Percentiles rank a stretch among this genome's conserved stretches.
phyloP scores from a whole-genome alignment of 108 stramenopile species.

The Pseudonitzschia multiseries region DNA sequence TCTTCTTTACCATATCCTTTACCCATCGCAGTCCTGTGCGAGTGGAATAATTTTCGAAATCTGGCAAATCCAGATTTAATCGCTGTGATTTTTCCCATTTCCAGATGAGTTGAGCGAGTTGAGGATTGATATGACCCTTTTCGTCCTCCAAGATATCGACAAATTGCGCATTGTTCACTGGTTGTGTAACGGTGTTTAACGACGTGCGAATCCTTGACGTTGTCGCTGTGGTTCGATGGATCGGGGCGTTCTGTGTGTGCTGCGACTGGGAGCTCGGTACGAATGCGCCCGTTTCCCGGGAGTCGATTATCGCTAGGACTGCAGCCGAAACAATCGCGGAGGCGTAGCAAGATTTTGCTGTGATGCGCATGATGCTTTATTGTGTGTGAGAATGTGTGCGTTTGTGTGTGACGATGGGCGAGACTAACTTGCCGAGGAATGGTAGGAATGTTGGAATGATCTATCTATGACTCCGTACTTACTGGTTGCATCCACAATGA shows the following conservation, averaged over 20 bases:
- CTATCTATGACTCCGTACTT: no score
- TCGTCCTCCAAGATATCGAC: conserved; percentile 57
- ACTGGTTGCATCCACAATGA: no score
- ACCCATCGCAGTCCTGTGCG: conserved; percentile 63
- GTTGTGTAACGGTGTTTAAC: background rate
- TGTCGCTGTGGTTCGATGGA: background rate
- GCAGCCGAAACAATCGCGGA: background rate
- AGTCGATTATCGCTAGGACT: background rate
- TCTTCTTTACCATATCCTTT: conserved; percentile 37
- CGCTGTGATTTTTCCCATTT: conserved; percentile 61
- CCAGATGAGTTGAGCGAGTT: conserved; percentile 60
- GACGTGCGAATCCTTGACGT: background rate
- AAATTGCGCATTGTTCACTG: background rate
- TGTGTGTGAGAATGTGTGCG: background rate
- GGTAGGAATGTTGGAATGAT: no score
- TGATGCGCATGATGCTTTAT: conserved; percentile 2
- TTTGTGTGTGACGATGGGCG: background rate
- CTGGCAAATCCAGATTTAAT: conserved; percentile 33
- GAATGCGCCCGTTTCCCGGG: background rate
- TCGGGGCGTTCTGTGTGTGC: background rate
- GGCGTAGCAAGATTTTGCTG: conserved; percentile 6
- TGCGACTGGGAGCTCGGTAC: background rate
- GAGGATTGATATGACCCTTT: conserved; percentile 57
- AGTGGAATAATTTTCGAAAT: conserved; percentile 45
- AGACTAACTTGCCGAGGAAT: background rate